Evolutionary conservation across 176 grass and related monocot species (phyloP).

Genomic region (Bromus sterilis): DNA sequence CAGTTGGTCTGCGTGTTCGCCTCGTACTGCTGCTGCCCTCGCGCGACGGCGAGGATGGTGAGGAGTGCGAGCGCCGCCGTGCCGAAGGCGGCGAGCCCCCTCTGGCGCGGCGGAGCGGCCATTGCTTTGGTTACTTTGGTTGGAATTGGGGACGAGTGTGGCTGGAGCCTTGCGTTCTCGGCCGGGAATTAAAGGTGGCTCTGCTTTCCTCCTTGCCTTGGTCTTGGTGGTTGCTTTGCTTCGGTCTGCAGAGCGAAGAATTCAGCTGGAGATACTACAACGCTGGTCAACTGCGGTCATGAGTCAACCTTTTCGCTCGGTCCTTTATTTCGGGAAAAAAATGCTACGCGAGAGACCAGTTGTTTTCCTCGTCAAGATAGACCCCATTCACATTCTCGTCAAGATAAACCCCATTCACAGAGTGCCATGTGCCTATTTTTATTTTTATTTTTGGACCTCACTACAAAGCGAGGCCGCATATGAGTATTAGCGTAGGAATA

Average conservation of each 20-base stretch:
- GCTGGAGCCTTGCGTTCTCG: background rate
- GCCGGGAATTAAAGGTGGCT: background rate
- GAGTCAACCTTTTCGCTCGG: background rate
- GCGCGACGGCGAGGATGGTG: background rate
- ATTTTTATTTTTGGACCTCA: no score
- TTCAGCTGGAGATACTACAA: background rate
- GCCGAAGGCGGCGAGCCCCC: background rate
- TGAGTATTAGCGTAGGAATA: no score
- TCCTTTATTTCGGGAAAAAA: background rate
- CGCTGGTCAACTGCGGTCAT: background rate
- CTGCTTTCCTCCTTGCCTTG: background rate
- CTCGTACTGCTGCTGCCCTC: constrained; percentile 46
- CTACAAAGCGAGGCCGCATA: no score
- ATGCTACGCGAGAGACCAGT: background rate
- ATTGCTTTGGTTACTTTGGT: no score
- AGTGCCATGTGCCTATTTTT: no score
- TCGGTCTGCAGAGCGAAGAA: background rate
- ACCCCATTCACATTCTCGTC: no score
- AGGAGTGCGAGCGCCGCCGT: background rate
- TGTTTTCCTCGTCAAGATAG: no score
- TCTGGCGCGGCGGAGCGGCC: background rate
- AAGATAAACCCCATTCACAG: no score
- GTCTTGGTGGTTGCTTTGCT: no score
- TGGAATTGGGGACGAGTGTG: no score
- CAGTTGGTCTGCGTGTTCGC: constrained; percentile 30